Evolutionary conservation across 495 filamentous ascomycete genomes (phyloP), one percentile per base, ranked within the genome.

Genomic region (Aspergillus bridgeri): DNA sequence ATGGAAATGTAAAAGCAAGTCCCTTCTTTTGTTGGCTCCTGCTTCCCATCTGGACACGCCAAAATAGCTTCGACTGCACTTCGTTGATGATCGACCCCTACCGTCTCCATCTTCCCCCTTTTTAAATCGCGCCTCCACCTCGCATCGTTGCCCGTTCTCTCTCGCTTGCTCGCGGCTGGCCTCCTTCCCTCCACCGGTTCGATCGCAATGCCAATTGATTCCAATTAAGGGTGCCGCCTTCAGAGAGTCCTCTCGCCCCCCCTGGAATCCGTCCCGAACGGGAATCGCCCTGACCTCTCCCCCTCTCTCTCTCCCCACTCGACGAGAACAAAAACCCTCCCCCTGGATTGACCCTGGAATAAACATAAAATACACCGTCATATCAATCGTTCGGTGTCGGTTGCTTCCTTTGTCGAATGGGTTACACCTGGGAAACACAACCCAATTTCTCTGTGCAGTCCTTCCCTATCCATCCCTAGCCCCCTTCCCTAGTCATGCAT

Each of bases 401-500:
- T 38, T 38, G 33, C 33, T 15, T 38, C 33, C 33, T 38, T 38
- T 38, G 11, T 38, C 33, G 33, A 38, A 38, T 38, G 33, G 33
- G 33, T 38, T 38, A 38, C 33, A 38, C 33, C 17, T 38, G 33
- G 33, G 33, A 15, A 38, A 38, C 33, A 38, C 13, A 38, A 38
- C 33, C 13, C 0, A 38, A 2, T 13, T 38, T 38, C 33, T 38
- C 33, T 38, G 1, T 38, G 33, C 33, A 15, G 33, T 38, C 33
- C 33, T 54, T 50, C 23, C 53, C n/a, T n/a, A n/a, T n/a, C n/a
- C n/a, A n/a, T n/a, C n/a, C 51, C 45, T 38, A 58, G 58, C 50
- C 53, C 51, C 60, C n/a, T n/a, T n/a, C n/a, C 67, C 61, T 61
- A 67, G 68, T 63, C 64, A 79, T 79, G 76, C 73, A 75, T 73